Conservation (phyloP, 257 asterid species). For the Lycium barbarum region DNA sequence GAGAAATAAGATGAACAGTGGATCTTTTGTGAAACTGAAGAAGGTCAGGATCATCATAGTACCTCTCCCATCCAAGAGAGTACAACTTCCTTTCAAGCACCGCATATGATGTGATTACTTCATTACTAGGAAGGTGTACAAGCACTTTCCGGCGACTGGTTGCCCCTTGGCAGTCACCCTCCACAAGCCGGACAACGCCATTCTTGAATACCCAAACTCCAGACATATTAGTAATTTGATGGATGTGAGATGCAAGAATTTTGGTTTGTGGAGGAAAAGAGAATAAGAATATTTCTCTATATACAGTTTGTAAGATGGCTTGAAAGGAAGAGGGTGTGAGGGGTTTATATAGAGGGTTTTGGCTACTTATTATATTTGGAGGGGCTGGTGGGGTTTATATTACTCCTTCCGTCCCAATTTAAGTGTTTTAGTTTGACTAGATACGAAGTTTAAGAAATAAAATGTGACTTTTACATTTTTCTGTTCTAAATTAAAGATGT, state of each 20-base stretch:
- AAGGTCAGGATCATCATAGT: constrained; percentile 54
- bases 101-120: constrained; percentile 47
- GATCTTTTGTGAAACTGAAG: constrained; percentile 57
- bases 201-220: constrained; percentile 58
- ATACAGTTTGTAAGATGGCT: constrained; percentile 12
- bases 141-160: constrained; percentile 43
- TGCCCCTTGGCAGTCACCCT: constrained; percentile 42
- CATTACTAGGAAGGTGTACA: constrained; percentile 45
- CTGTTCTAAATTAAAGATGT: no score
- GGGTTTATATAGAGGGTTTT: constrained; percentile 24
- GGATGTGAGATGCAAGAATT: not conserved
- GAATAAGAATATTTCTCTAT: not conserved
- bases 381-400: not conserved
- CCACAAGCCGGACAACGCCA: constrained; percentile 49
- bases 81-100: constrained; percentile 46
- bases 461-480: no score
- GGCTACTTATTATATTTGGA: not conserved
- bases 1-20: constrained; percentile 57
- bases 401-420: no score
- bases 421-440: no score
- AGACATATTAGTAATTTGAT: constrained; percentile 34
- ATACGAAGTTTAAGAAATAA: no score
- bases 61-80: constrained; percentile 58
- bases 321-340: not conserved
- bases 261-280: not conserved